phyloP scores from a whole-genome alignment of 176 grass and related monocot species.

The Aegilops umbellulata region DNA sequence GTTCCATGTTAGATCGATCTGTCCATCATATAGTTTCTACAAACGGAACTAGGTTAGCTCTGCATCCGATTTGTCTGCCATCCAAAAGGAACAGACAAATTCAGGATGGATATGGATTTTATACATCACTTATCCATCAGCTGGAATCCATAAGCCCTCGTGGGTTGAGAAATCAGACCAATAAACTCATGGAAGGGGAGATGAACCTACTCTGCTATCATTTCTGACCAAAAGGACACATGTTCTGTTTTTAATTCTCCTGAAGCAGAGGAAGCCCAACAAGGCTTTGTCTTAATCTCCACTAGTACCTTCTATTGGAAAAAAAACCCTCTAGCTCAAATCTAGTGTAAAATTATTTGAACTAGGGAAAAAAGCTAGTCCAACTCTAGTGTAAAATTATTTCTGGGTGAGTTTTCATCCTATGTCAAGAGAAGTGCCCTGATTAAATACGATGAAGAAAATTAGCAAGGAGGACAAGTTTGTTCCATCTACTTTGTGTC shows the following conservation, averaged over 20 bases:
- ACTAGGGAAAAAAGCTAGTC: no score
- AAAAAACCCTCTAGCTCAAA: no score
- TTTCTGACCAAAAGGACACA: not conserved
- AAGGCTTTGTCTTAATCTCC: not conserved
- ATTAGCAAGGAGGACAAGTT: not conserved
- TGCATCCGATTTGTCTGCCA: slow-evolving; percentile 15
- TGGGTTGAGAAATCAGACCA: not conserved
- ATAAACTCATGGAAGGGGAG: not conserved
- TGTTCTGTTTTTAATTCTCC: not conserved
- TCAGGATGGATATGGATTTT: slow-evolving; percentile 15
- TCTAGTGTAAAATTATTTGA: no score
- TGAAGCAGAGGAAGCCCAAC: not conserved
- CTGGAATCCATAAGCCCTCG: slow-evolving; percentile 14
- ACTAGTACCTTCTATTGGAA: not conserved
- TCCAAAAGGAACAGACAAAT: slow-evolving; percentile 20
- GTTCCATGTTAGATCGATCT: no score
- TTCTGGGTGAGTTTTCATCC: no score
- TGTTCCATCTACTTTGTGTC: not conserved
- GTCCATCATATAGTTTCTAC: no score
- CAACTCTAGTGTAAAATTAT: no score
- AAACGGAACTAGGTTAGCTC: no score
- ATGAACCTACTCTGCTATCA: slow-evolving; percentile 24
- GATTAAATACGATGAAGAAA: not conserved
- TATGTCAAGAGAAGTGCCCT: not conserved
- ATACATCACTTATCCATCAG: not conserved